Evolutionary conservation across 495 filamentous ascomycete species (phyloP).

Genomic region (Hypoxylon fragiforme): DNA sequence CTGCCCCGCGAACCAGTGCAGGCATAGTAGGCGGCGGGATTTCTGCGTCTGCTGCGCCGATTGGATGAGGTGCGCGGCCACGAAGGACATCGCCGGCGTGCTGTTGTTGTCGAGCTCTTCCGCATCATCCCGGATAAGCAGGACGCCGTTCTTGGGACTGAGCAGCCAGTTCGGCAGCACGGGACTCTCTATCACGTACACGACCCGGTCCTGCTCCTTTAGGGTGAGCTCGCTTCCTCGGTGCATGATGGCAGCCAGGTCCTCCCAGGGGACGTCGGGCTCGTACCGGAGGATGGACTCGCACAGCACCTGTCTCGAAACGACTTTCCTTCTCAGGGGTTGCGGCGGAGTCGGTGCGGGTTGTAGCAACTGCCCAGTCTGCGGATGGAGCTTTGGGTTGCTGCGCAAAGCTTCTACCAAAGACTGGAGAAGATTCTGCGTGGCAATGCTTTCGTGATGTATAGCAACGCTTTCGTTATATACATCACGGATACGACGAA

Average conservation of each 20-base stretch:
- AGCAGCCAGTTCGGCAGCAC: conserved; percentile 2
- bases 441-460: neutral
- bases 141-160: conserved; percentile 1
- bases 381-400: neutral
- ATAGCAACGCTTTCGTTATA: neutral
- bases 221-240: conserved; percentile 4
- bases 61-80: conserved; percentile 8
- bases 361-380: neutral
- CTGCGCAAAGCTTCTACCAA: neutral
- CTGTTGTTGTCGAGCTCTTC: neutral
- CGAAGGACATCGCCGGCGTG: conserved; percentile 6
- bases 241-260: conserved; percentile 3
- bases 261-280: neutral
- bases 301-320: conserved; percentile 9
- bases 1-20: conserved; percentile 5
- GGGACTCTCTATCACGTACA: conserved; percentile 5
- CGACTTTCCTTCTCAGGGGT: neutral
- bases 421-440: neutral
- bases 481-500: neutral
- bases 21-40: neutral
- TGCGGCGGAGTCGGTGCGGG: neutral
- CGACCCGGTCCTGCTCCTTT: conserved; percentile 5
- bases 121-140: conserved; percentile 1
- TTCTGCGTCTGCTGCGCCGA: conserved; percentile 5
- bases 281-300: conserved; percentile 7